A percentile compares a stretch with the other conserved stretches of the same genome.
Conservation (phyloP, 179 eudicot genomes). For the Carnegiea gigantea region DNA sequence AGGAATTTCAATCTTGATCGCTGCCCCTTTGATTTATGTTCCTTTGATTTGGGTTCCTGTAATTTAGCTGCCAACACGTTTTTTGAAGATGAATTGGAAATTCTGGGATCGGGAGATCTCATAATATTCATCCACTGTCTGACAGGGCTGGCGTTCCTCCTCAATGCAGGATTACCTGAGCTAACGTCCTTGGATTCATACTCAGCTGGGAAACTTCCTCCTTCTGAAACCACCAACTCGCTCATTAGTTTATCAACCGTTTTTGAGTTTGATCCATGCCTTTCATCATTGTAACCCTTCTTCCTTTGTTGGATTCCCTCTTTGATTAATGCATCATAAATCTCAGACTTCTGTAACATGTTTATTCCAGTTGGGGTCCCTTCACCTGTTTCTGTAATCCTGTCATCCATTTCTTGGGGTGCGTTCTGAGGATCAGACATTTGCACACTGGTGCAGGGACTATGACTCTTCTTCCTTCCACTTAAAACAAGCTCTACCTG, state of each 20-base stretch:
- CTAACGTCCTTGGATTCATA: constrained; percentile 32
- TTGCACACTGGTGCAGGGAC: constrained; percentile 38
- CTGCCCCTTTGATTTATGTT: constrained; percentile 49
- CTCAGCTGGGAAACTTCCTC: constrained; percentile 38
- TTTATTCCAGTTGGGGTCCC: constrained; percentile 40
- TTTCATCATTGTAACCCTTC: constrained; percentile 39
- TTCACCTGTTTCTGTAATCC: constrained; percentile 27
- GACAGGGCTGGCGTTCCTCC: constrained; percentile 57
- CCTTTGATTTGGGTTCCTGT: constrained; percentile 51
- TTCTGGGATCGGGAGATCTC: constrained; percentile 45
- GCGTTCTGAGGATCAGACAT: constrained; percentile 34
- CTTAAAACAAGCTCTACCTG: constrained; percentile 37
- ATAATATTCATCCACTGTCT: constrained; percentile 60
- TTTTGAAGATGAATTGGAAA: constrained; percentile 50
- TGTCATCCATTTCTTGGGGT: constrained; percentile 16
- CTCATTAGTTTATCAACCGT: constrained; percentile 56
- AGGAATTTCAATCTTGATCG: constrained; percentile 66
- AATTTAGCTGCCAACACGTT: constrained; percentile 66
- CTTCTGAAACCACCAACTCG: constrained; percentile 51
- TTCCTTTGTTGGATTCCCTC: constrained; percentile 34
- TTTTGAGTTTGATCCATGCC: constrained; percentile 39
- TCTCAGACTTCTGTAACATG: constrained; percentile 51
- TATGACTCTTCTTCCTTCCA: constrained; percentile 38
- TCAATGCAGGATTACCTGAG: constrained; percentile 33
- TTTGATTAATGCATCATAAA: constrained; percentile 32